Evolutionary conservation across 805 yeast species (phyloP).

Genomic region (Barnettozyma wickerhamii): DNA sequence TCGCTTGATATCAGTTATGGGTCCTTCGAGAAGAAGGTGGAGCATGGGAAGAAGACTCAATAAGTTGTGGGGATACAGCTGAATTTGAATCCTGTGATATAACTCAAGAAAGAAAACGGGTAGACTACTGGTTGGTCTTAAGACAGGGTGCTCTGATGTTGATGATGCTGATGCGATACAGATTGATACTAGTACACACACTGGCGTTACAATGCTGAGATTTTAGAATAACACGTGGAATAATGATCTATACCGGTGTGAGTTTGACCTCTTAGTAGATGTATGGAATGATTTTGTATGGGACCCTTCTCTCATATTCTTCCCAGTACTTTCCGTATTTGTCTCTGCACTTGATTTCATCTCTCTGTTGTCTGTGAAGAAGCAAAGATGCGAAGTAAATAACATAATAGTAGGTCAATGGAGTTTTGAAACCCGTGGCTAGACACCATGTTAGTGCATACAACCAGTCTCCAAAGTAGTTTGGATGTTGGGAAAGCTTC

Average conservation of each 20-base stretch:
- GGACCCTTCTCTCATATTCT: slow-evolving; percentile 75
- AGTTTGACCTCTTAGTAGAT: slow-evolving; percentile 60
- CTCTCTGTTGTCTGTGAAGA: slow-evolving; percentile 85
- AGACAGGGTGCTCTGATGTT: too few species aligned
- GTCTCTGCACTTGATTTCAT: slow-evolving; percentile 81
- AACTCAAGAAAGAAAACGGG: too few species aligned
- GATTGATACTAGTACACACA: too few species aligned
- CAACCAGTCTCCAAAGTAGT: slow-evolving; percentile 94
- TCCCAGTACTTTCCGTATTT: slow-evolving; percentile 89
- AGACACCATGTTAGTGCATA: slow-evolving; percentile 91
- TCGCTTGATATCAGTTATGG: slow-evolving; percentile 74
- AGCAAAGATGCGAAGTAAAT: slow-evolving; percentile 77
- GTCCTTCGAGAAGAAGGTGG: slow-evolving; percentile 68
- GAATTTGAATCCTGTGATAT: too few species aligned
- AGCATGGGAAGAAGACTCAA: slow-evolving; percentile 13
- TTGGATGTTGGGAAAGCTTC: slow-evolving; percentile 88
- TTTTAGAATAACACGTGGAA: too few species aligned
- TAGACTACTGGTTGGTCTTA: background rate
- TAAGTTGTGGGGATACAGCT: background rate
- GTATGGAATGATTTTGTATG: slow-evolving; percentile 87
- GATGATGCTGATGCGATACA: too few species aligned
- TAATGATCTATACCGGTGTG: too few species aligned
- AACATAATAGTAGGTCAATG: slow-evolving; percentile 83
- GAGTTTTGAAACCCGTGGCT: slow-evolving; percentile 77
- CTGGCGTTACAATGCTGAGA: too few species aligned